These are phyloP conservation scores for Triangularia setosa DNA, from an alignment of 2,329 filamentous ascomycete genomes.

Conservation along the genomic window DNA sequence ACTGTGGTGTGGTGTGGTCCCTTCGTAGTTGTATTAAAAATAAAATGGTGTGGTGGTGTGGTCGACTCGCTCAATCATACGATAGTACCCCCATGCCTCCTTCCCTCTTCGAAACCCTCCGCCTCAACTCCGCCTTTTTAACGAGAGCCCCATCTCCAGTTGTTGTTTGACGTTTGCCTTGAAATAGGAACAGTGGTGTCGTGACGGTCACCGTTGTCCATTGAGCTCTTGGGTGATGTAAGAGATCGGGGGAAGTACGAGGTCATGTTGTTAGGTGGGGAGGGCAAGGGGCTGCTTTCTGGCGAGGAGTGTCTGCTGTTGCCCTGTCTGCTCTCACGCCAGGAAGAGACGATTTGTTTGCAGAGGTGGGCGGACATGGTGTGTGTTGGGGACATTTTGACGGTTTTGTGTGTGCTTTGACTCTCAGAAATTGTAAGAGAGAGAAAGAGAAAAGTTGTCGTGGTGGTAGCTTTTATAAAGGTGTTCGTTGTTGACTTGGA, in stretches of 20 bases:
- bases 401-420: slow-evolving; percentile 7
- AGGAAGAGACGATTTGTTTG: slow-evolving; percentile 58
- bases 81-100: slow-evolving; percentile 7
- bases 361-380: slow-evolving; percentile 59
- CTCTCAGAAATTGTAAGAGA: background rate
- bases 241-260: slow-evolving; percentile 28
- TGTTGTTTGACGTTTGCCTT: slow-evolving; percentile 8
- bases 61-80: background rate
- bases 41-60: background rate
- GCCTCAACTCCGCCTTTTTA: slow-evolving; percentile 1
- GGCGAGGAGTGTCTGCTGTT: slow-evolving; percentile 36
- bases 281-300: slow-evolving; percentile 29
- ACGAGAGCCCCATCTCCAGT: slow-evolving; percentile 19
- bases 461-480: background rate
- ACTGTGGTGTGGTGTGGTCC: background rate
- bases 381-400: slow-evolving; percentile 54
- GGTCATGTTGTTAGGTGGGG: slow-evolving; percentile 26
- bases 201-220: slow-evolving; percentile 41
- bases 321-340: slow-evolving; percentile 49
- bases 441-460: background rate
- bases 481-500: background rate
- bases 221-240: slow-evolving; percentile 39
- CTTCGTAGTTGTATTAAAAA: background rate
- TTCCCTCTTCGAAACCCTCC: slow-evolving; percentile 3
- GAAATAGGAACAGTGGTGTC: background rate